Evolutionary conservation across 768 basidiomycete species (phyloP).

Genomic region (Amanita subjunquillea): DNA sequence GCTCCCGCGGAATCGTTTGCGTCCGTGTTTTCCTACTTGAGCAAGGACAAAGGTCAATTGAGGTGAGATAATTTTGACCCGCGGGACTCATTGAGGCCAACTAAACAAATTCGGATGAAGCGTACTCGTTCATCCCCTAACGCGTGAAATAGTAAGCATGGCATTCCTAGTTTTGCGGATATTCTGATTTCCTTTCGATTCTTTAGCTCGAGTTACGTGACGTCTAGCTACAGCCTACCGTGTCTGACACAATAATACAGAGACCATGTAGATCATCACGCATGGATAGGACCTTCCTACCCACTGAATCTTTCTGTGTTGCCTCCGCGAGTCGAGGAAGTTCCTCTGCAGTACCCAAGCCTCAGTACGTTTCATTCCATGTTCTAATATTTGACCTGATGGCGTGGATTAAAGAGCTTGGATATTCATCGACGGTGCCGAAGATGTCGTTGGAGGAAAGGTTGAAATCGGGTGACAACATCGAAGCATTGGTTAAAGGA

Average conservation of each 20-base stretch:
- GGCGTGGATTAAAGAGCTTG: constrained; percentile 37
- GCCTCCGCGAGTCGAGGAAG: constrained; percentile 34
- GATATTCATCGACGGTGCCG: constrained; percentile 51
- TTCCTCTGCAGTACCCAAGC: constrained; percentile 63
- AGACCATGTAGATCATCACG: constrained; percentile 59
- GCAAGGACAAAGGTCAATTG: constrained; percentile 52
- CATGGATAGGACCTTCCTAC: constrained; percentile 68
- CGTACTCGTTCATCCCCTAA: constrained; percentile 66
- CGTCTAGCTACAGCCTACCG: not conserved
- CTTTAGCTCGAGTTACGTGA: constrained; percentile 38
- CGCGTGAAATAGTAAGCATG: constrained; percentile 49
- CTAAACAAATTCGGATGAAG: constrained; percentile 21
- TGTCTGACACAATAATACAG: constrained; percentile 20
- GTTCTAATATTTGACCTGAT: not conserved
- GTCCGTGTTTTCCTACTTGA: constrained; percentile 70
- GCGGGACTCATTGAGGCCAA: not conserved
- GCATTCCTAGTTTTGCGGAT: not conserved
- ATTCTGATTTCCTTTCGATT: not conserved
- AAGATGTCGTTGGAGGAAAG: constrained; percentile 50
- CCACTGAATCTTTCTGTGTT: constrained; percentile 54
- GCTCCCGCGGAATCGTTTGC: constrained; percentile 65
- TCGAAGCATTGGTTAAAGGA: constrained; percentile 45
- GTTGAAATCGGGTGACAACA: constrained; percentile 44
- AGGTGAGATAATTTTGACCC: constrained; percentile 33
- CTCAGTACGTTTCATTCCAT: constrained; percentile 34